These are phyloP conservation scores for Tetrahymena elliotti DNA, from an alignment of 73 alveolate species.

Conservation along the genomic window DNA sequence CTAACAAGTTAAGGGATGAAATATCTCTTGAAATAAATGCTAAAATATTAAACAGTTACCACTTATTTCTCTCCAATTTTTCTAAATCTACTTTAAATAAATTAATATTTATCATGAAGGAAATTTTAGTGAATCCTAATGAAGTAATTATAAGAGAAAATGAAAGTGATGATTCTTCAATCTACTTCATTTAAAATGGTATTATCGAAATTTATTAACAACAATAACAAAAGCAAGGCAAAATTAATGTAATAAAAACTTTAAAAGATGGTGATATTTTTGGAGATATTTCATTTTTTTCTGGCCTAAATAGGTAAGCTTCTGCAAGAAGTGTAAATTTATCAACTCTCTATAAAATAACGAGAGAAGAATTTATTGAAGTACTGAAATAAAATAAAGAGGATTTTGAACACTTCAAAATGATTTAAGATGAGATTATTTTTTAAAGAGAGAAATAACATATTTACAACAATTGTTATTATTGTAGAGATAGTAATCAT, in stretches of 20 bases:
- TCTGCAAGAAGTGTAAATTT: conserved; percentile 15
- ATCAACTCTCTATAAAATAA: conserved; percentile 5
- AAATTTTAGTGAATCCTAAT: neutral
- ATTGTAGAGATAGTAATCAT: neutral
- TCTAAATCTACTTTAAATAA: neutral
- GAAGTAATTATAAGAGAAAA: neutral
- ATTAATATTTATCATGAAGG: neutral
- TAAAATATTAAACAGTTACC: neutral
- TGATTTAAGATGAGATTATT: neutral
- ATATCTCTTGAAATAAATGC: neutral
- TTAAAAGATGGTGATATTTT: neutral
- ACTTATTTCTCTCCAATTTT: neutral
- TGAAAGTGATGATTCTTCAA: neutral
- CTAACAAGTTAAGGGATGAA: neutral
- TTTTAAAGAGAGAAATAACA: neutral
- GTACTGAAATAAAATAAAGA: neutral
- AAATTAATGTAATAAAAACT: neutral
- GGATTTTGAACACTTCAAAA: conserved; percentile 10
- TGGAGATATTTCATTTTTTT: conserved; percentile 19
- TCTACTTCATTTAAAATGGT: neutral
- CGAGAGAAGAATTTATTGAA: neutral
- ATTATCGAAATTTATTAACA: neutral
- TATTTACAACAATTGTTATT: neutral
- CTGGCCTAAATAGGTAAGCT: neutral
- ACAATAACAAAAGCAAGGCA: neutral